Evolutionary conservation across 257 asterid species (phyloP), one percentile per base, ranked within the genome.

Genomic region (Avicennia marina): DNA sequence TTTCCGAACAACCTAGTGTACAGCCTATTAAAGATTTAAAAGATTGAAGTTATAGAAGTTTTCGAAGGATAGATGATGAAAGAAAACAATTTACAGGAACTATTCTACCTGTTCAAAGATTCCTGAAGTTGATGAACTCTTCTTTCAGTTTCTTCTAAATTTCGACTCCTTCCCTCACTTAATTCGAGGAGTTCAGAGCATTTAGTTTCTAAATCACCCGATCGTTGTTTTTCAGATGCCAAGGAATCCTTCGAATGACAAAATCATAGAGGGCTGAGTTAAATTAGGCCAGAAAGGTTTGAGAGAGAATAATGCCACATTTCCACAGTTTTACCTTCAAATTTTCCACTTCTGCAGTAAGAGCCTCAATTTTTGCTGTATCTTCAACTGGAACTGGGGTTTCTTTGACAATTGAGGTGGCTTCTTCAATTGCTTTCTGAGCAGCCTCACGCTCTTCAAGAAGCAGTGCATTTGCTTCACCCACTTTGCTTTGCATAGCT

Each of bases 351-450:
- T 89, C 95, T 32, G 70, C 87, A 33, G 84, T 75, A 51, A 89
- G 77, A 72, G 85, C 75, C 61, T 89, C 96, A 58, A 84, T 61
- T 70, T 79, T 82, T 42, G 77, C 82, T 13, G 94, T 84, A 69
- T 93, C 83, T 79, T 82, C 96, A 49, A 89, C 89, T 53, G 90
- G 95, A 53, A 86, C 83, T 10, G 81, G 89, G 34, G 77, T 83
- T 65, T 93, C 99, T 24, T 84, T 75, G 52, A 86, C 89, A 49
- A 86, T 67, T 21, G 88, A 64, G 56, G 82, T 60, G 65, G 78
- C 97, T 76, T 89, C 99, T 75, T 81, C 94, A 48, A 86, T 69
- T 62, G 97, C 97, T 78, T 79, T 89, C 73, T 84, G 89, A 74
- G 99, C 79, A 47, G 79, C 62, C 69, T 86, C 96, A n/a, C 82